Conservation (phyloP, 495 filamentous ascomycete genomes). For the Amniculicola lignicola region DNA sequence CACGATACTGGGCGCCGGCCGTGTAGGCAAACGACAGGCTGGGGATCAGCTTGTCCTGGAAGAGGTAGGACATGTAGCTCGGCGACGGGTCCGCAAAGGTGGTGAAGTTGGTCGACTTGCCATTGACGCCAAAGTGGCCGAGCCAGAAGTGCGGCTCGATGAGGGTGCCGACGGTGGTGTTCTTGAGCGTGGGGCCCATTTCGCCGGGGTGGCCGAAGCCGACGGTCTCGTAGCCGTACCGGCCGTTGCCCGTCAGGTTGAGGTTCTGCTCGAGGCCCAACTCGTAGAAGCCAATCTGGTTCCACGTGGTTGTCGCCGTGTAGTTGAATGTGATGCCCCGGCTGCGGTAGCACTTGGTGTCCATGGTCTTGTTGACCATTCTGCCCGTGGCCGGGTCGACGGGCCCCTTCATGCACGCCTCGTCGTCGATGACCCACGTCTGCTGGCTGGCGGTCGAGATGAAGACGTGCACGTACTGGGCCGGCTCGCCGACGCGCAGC, state of each 20-base stretch:
- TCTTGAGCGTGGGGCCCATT: conserved; percentile 45
- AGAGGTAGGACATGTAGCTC: conserved; percentile 51
- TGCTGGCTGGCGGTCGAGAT: conserved; percentile 48
- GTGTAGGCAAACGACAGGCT: conserved; percentile 57
- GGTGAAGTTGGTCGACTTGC: conserved; percentile 50
- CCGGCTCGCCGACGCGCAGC: conserved; percentile 49
- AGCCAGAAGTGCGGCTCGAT: conserved; percentile 52
- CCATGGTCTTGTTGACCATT: background rate
- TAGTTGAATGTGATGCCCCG: conserved; percentile 32
- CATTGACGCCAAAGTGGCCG: conserved; percentile 54
- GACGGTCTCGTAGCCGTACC: conserved; percentile 53
- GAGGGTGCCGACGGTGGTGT: conserved; percentile 50
- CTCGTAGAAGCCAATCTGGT: conserved; percentile 33
- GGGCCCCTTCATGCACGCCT: conserved; percentile 27
- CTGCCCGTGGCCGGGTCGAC: conserved; percentile 25
- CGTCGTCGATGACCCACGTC: conserved; percentile 44
- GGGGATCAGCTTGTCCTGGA: conserved; percentile 47
- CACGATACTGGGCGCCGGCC: conserved; percentile 53
- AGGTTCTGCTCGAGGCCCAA: conserved; percentile 37
- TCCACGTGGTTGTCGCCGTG: conserved; percentile 32
- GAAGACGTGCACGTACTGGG: conserved; percentile 48
- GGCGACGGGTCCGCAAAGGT: conserved; percentile 45
- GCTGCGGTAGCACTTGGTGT: conserved; percentile 16
- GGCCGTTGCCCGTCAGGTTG: conserved; percentile 43
- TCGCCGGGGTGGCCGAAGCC: conserved; percentile 46